Percentiles rank a stretch among this genome's conserved stretches.
Evolutionary conservation across 2,329 filamentous ascomycete genomes (phyloP).

Genomic region (Apiospora koreana): DNA sequence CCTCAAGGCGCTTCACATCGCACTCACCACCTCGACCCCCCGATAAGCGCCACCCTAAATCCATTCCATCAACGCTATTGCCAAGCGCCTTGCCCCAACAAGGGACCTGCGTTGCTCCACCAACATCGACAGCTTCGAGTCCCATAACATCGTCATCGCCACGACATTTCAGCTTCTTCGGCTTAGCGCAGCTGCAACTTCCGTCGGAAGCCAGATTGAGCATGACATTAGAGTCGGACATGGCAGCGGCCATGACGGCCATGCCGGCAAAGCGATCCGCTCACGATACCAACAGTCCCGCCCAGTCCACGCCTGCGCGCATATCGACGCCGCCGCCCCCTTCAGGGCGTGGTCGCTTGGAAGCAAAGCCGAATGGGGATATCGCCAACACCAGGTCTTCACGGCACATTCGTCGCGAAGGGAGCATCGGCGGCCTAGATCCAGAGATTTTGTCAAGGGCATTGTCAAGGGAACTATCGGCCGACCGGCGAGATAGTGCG

Average conservation of each 20-base stretch:
- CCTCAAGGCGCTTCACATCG: neutral
- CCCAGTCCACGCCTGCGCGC: constrained; percentile 36
- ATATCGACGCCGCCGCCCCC: constrained; percentile 47
- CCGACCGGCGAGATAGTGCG: constrained; percentile 52
- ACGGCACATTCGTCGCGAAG: constrained; percentile 37
- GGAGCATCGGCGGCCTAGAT: constrained; percentile 44
- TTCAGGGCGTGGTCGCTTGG: constrained; percentile 43
- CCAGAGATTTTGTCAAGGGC: constrained; percentile 52
- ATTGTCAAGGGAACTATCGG: constrained; percentile 52
- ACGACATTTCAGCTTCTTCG: neutral
- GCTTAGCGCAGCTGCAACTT: neutral
- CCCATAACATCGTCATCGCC: neutral
- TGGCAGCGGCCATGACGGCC: neutral
- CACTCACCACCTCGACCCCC: neutral
- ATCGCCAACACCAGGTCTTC: constrained; percentile 32
- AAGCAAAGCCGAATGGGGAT: constrained; percentile 42
- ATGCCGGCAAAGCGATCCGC: constrained; percentile 28
- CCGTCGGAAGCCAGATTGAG: neutral
- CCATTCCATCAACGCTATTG: constrained; percentile 4
- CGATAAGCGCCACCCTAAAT: constrained; percentile 5
- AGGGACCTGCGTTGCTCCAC: constrained; percentile 8
- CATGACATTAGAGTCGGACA: constrained; percentile 7
- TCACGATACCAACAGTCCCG: constrained; percentile 36
- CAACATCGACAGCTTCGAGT: neutral
- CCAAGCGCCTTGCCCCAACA: constrained; percentile 3